A percentile compares a stretch with the other conserved stretches of the same genome.
Evolutionary conservation across 2,329 filamentous ascomycete genomes (phyloP).

Genomic region (Xylaria sp.): DNA sequence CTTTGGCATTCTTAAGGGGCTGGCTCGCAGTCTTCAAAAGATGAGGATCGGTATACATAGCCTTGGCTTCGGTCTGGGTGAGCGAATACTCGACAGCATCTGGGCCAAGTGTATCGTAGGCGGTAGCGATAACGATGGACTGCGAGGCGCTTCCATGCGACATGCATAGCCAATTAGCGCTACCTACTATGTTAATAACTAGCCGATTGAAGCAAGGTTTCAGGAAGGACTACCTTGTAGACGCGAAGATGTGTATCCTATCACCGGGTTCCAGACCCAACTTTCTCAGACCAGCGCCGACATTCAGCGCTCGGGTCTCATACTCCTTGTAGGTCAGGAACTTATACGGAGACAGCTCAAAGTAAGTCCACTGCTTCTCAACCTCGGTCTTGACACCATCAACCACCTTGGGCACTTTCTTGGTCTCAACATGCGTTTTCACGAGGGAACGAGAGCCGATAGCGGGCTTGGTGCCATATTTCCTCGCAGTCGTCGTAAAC

Average conservation of each 20-base stretch:
- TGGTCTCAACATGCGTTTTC: conserved; percentile 82
- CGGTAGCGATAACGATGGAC: conserved; percentile 90
- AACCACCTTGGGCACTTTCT: conserved; percentile 89
- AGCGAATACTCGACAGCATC: conserved; percentile 88
- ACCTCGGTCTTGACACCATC: conserved; percentile 83
- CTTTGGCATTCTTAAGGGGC: conserved; percentile 66
- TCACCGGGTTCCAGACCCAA: conserved; percentile 76
- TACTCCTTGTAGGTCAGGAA: conserved; percentile 86
- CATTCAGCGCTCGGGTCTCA: conserved; percentile 72
- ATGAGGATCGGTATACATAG: conserved; percentile 88
- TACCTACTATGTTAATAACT: conserved; percentile 50
- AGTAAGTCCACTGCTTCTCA: conserved; percentile 92
- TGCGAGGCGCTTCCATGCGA: conserved; percentile 84
- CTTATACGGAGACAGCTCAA: conserved; percentile 81
- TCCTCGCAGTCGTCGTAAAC: conserved; percentile 73
- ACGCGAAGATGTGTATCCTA: conserved; percentile 83
- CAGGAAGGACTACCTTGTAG: conserved; percentile 71
- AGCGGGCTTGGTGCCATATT: conserved; percentile 71
- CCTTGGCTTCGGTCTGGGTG: conserved; percentile 79
- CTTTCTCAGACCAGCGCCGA: conserved; percentile 79
- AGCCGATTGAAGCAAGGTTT: not conserved
- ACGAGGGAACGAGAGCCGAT: conserved; percentile 79
- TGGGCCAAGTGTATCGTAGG: conserved; percentile 91
- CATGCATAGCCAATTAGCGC: conserved; percentile 84
- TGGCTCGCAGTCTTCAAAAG: conserved; percentile 71